Evolutionary conservation across 192 early-diverging fungal species (phyloP).

Genomic region (Entomortierella beljakovae): DNA sequence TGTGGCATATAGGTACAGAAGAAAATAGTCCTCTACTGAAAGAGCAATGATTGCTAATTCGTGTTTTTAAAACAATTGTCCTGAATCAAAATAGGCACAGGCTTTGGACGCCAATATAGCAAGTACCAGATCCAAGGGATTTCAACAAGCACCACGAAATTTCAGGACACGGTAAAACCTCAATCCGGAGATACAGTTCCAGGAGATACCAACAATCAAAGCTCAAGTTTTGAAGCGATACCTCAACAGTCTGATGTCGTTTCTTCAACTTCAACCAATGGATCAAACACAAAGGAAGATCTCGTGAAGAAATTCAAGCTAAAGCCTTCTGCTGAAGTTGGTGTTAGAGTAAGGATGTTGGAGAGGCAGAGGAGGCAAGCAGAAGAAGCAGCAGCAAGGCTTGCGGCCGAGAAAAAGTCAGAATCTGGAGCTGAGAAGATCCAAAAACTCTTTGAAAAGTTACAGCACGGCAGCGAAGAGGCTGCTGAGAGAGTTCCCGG

Average conservation of each 20-base stretch:
- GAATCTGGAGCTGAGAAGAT: constrained; percentile 13
- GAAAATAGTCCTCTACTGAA: background rate
- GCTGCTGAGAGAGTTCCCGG: background rate
- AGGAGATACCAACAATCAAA: background rate
- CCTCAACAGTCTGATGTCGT: background rate
- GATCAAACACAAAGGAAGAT: constrained; percentile 9
- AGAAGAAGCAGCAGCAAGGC: constrained; percentile 6
- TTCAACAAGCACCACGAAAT: background rate
- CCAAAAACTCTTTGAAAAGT: constrained; percentile 30
- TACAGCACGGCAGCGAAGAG: constrained; percentile 5
- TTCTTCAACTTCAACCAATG: background rate
- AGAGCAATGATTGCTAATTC: background rate
- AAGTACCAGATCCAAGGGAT: background rate
- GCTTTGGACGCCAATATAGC: background rate
- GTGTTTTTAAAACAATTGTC: background rate
- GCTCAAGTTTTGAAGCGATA: too few relatives aligned
- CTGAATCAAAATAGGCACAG: background rate
- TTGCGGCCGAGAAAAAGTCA: constrained; percentile 6
- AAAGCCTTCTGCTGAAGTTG: constrained; percentile 44
- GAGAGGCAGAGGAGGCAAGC: constrained; percentile 18
- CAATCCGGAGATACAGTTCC: background rate
- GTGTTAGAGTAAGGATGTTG: constrained; percentile 27
- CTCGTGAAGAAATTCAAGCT: constrained; percentile 42
- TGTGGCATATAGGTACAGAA: too few relatives aligned
- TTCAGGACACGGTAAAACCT: background rate